These are phyloP conservation scores for Ascoidea tarda DNA, from an alignment of 805 yeast genomes.

Conservation along the genomic window DNA sequence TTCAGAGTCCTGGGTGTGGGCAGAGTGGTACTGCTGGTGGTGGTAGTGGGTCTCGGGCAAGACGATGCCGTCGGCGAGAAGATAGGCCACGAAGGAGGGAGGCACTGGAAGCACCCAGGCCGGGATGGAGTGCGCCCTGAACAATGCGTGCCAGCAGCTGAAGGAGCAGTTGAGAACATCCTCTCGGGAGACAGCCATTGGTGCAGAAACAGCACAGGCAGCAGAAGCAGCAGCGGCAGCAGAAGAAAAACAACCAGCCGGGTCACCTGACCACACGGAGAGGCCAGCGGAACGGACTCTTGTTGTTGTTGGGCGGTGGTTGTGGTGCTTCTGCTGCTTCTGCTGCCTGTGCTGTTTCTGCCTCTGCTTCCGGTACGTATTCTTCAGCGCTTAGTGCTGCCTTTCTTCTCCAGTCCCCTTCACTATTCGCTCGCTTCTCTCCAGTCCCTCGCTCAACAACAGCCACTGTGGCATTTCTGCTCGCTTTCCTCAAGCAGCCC, in stretches of 20 bases:
- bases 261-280: neutral
- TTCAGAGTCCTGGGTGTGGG: constrained; percentile 14
- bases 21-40: too few species aligned
- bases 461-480: too few species aligned
- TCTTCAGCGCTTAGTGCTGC: neutral
- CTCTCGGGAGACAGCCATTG: neutral
- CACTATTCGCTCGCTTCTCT: too few species aligned
- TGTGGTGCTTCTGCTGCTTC: neutral
- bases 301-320: neutral
- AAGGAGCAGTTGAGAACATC: constrained; percentile 33
- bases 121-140: constrained; percentile 33
- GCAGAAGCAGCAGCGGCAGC: neutral
- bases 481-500: too few species aligned
- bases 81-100: constrained; percentile 38
- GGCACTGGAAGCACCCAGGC: constrained; percentile 48
- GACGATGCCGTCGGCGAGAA: constrained; percentile 53
- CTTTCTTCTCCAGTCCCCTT: too few species aligned
- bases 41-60: constrained; percentile 35
- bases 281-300: neutral
- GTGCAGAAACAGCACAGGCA: neutral
- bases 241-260: too few species aligned
- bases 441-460: too few species aligned
- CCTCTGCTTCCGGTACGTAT: neutral
- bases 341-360: neutral
- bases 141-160: constrained; percentile 45